Evolutionary conservation across 176 grass and related monocot genomes (phyloP).

Genomic region (Dendrocalamus sinicus): DNA sequence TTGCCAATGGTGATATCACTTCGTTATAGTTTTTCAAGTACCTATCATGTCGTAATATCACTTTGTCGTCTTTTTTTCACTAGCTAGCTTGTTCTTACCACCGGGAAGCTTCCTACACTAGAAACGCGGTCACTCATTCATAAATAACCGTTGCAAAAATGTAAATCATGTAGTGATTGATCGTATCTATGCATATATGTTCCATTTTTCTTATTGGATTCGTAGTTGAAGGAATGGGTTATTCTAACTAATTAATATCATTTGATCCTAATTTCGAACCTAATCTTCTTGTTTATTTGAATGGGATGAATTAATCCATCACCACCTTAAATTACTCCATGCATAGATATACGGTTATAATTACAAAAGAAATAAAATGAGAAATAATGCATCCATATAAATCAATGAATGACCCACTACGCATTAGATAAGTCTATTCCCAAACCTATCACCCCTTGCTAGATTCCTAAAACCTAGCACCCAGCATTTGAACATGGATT

Average conservation of each 20-base stretch:
- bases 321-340: too few relatives aligned
- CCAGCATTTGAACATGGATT: too few relatives aligned
- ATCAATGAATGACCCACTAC: too few relatives aligned
- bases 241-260: too few relatives aligned
- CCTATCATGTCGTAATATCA: neutral
- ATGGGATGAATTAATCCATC: too few relatives aligned
- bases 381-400: too few relatives aligned
- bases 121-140: neutral
- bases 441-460: neutral
- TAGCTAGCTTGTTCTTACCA: neutral
- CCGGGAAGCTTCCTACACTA: neutral
- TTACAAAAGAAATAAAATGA: too few relatives aligned
- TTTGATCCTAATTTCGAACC: too few relatives aligned
- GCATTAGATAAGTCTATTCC: neutral
- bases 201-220: neutral
- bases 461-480: neutral
- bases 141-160: neutral
- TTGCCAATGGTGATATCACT: too few relatives aligned
- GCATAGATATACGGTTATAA: too few relatives aligned
- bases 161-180: neutral
- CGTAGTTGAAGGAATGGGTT: too few relatives aligned
- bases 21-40: neutral
- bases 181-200: neutral
- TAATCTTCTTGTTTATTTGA: too few relatives aligned
- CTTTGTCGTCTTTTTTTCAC: neutral